Conservation (phyloP, 306 rosid species). For the Begonia peltatifolia region DNA sequence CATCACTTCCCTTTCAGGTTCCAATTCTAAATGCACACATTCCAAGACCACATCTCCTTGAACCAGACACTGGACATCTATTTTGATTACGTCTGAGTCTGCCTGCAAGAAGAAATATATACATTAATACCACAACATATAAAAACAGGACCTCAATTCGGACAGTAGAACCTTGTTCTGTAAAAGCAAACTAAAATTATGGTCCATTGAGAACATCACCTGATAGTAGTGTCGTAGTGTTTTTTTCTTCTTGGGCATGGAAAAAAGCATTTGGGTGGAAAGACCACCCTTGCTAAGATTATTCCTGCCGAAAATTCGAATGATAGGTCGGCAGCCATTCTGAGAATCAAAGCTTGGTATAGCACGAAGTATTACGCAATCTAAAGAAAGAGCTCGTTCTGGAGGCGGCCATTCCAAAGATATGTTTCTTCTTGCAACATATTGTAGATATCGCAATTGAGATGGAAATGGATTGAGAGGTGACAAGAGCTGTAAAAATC, state of each 20-base stretch:
- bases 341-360: slow-evolving; percentile 72
- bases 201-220: slow-evolving; percentile 16
- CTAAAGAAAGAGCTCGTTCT: slow-evolving; percentile 81
- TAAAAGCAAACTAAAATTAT: not conserved
- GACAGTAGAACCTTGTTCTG: not conserved
- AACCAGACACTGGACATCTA: slow-evolving; percentile 86
- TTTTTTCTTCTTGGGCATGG: slow-evolving; percentile 80
- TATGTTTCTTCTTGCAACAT: slow-evolving; percentile 83
- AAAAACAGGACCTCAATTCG: too few species aligned
- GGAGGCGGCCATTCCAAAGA: slow-evolving; percentile 89
- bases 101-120: slow-evolving; percentile 41
- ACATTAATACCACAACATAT: not conserved
- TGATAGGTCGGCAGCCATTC: slow-evolving; percentile 76
- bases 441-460: slow-evolving; percentile 87
- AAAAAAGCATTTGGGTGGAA: slow-evolving; percentile 73
- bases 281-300: slow-evolving; percentile 72
- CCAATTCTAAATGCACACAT: slow-evolving; percentile 84
- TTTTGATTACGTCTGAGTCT: slow-evolving; percentile 94
- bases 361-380: slow-evolving; percentile 76
- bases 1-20: slow-evolving; percentile 92
- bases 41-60: slow-evolving; percentile 99
- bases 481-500: slow-evolving; percentile 68
- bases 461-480: slow-evolving; percentile 89
- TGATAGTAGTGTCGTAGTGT: slow-evolving; percentile 58
- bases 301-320: slow-evolving; percentile 85